Conservation (phyloP, 2,329 filamentous ascomycete species). For the Claviceps maximensis region DNA sequence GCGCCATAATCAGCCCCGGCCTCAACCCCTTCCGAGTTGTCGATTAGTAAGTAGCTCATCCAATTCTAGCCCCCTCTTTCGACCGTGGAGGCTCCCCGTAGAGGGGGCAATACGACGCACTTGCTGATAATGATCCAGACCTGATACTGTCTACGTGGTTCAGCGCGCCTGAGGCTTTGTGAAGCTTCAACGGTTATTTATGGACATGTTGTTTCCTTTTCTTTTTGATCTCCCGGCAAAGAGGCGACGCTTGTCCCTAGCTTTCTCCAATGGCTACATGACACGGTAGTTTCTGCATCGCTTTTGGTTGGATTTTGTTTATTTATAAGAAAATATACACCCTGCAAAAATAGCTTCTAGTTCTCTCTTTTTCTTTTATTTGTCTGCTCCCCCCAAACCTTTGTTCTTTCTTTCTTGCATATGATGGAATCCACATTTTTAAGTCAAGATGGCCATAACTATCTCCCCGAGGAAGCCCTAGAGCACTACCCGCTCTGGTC, state of each 20-base stretch:
- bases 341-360: neutral
- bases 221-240: neutral
- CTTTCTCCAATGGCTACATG: neutral
- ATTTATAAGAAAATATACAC: neutral
- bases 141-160: neutral
- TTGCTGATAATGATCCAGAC: neutral
- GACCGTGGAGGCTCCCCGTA: neutral
- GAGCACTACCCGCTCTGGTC: neutral
- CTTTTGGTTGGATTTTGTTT: neutral
- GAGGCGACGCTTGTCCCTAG: neutral
- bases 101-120: too few species aligned
- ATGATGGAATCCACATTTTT: neutral
- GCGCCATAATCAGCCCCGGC: neutral
- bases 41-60: neutral
- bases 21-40: neutral
- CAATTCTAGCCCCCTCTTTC: neutral
- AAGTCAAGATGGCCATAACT: neutral
- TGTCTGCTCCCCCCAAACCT: too few species aligned
- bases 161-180: neutral
- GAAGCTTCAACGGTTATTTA: conserved; percentile 1
- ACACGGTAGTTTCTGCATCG: neutral
- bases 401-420: neutral
- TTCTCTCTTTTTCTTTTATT: neutral
- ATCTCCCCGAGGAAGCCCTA: neutral
- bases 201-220: neutral